Evolutionary conservation across 2,329 filamentous ascomycete genomes (phyloP).

Genomic region (Arachnomyces sp.): DNA sequence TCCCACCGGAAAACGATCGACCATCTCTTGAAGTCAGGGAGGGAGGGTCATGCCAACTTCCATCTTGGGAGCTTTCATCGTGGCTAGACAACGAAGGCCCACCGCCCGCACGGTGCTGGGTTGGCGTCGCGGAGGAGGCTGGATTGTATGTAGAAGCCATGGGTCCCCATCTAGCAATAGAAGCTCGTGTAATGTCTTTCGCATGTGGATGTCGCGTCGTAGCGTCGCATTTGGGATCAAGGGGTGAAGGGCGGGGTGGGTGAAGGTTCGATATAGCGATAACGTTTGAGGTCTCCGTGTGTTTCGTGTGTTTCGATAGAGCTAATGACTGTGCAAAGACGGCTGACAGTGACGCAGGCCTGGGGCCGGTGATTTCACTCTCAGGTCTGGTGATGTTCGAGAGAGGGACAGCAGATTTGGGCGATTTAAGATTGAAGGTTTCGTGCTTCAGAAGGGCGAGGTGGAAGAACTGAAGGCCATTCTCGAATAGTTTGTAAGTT

Average conservation of each 20-base stretch:
- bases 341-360: too few species aligned
- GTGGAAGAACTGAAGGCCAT: too few species aligned
- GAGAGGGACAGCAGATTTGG: too few species aligned
- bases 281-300: background rate
- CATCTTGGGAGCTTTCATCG: slow-evolving; percentile 29
- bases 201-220: slow-evolving; percentile 4
- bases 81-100: slow-evolving; percentile 29
- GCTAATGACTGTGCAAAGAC: too few species aligned
- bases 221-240: slow-evolving; percentile 9
- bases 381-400: too few species aligned
- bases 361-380: too few species aligned
- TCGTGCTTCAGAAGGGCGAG: too few species aligned
- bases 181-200: slow-evolving; percentile 12
- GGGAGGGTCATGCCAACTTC: slow-evolving; percentile 30
- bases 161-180: slow-evolving; percentile 35
- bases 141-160: slow-evolving; percentile 39
- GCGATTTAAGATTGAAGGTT: too few species aligned
- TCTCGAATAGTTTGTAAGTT: too few species aligned
- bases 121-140: slow-evolving; percentile 34
- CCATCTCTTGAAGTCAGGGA: slow-evolving; percentile 28
- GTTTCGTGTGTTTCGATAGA: too few species aligned
- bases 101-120: slow-evolving; percentile 32
- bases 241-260: background rate
- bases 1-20: slow-evolving; percentile 49
- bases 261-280: background rate